Conservation (phyloP, 2,329 filamentous ascomycete genomes). For the Teratosphaeria nubilosa region DNA sequence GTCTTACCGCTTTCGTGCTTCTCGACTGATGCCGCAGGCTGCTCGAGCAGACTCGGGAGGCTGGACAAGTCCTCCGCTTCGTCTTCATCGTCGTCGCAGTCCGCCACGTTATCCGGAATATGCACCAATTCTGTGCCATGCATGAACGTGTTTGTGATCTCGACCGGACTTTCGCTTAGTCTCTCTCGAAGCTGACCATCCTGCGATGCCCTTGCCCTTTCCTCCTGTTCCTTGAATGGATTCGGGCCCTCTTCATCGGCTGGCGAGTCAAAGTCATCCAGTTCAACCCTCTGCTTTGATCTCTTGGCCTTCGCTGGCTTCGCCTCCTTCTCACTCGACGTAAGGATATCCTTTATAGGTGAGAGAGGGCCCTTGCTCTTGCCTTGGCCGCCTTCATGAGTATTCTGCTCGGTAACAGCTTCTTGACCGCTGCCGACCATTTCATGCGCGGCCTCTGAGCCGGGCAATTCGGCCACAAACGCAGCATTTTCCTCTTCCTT, state of each 20-base stretch:
- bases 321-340: conserved; percentile 28
- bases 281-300: conserved; percentile 52
- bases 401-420: neutral
- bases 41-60: conserved; percentile 21
- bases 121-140: conserved; percentile 28
- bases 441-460: conserved; percentile 27
- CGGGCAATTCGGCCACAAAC: conserved; percentile 29
- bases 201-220: conserved; percentile 6
- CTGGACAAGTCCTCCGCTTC: conserved; percentile 12
- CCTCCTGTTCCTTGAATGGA: conserved; percentile 31
- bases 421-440: conserved; percentile 33
- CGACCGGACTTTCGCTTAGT: conserved; percentile 57
- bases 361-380: conserved; percentile 13
- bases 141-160: conserved; percentile 41
- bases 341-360: conserved; percentile 35
- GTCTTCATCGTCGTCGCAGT: conserved; percentile 14
- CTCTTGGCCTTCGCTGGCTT: conserved; percentile 48
- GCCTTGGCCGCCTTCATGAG: neutral
- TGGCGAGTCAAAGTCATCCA: conserved; percentile 60
- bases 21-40: conserved; percentile 8
- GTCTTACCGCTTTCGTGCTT: neutral
- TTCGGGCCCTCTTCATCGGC: conserved; percentile 33
- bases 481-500: conserved; percentile 6
- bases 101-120: conserved; percentile 19
- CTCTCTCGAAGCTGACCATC: conserved; percentile 16